Base-by-base conservation (phyloP, 2,329 filamentous ascomycete species). In the Fusarium bulbicola region DNA sequence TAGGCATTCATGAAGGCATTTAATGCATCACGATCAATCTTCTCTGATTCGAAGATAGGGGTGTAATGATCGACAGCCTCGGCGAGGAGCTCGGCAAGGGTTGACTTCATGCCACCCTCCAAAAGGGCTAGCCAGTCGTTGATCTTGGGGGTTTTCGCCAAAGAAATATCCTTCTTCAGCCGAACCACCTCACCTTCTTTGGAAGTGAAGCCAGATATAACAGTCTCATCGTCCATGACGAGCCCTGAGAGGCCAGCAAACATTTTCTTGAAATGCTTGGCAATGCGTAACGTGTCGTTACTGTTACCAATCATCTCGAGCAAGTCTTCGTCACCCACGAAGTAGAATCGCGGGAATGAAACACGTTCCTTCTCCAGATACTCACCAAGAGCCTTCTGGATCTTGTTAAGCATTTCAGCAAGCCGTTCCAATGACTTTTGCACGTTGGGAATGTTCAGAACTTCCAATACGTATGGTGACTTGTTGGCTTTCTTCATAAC, bases 231-330 rank as follows among this genome's bases (percentile, higher is more conserved):
- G 74, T 97, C 94, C 86, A 98, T 95, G 46, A 95, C 86, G 40
- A 99, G 88, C 7, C 96, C 96, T 9, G 92, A 95, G 53, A 99
- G 87, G 70, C 96, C 96, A 72, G 97, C 96, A 86, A 99, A 99
- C 96, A 99, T 99, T 87, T 99, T 99, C 82, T 97, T 95, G 86
- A 99, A 95, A 85, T 99, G 97, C 82, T 99, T 99, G 45, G 96
- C 94, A 75, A 99, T 97, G 61, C 96, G 95, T 68, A 96, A 85
- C 15, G 95, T 97, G 79, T 99, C 96, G 79, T 98, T 98, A 84
- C 95, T 98, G 82, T 99, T 99, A 80, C 96, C 96, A 74, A 99
- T 99, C 84, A 99, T 99, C 82, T 99, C 96, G 30, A 99, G 88
- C 64, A 99, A 86, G 83, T 99, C 96, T 80, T 99, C 97, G 78